Conservation (phyloP, 305 asterid genomes). For the Solanum hybrid region DNA sequence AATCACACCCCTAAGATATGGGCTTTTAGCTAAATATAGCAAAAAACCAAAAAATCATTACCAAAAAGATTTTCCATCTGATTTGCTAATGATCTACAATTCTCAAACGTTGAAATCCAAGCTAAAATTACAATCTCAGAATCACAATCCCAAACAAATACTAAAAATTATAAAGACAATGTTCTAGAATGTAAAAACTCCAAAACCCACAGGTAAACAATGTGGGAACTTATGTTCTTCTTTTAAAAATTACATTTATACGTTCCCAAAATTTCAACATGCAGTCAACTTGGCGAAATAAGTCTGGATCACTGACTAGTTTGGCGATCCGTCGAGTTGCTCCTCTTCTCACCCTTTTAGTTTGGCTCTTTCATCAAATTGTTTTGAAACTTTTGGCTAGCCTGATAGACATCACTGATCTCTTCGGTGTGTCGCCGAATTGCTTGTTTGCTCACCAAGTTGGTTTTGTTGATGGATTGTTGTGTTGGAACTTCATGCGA, state of each 20-base stretch:
- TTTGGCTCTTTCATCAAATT: neutral
- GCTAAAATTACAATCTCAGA: neutral
- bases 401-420: neutral
- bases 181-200: neutral
- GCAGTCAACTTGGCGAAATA: neutral
- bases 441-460: neutral
- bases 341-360: neutral
- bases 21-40: neutral
- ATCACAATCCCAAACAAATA: neutral
- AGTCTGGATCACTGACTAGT: neutral
- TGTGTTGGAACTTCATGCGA: neutral
- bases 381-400: neutral
- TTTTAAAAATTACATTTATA: neutral
- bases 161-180: neutral
- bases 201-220: neutral
- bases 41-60: too few species aligned
- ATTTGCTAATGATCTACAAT: neutral
- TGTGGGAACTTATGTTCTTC: neutral
- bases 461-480: neutral
- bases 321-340: neutral
- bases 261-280: neutral
- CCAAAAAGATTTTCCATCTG: neutral
- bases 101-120: neutral
- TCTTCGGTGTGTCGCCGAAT: neutral
- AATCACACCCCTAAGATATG: neutral